Evolutionary conservation across 2,329 filamentous ascomycete species (phyloP).

Genomic region (Penicillium brevicompactum): DNA sequence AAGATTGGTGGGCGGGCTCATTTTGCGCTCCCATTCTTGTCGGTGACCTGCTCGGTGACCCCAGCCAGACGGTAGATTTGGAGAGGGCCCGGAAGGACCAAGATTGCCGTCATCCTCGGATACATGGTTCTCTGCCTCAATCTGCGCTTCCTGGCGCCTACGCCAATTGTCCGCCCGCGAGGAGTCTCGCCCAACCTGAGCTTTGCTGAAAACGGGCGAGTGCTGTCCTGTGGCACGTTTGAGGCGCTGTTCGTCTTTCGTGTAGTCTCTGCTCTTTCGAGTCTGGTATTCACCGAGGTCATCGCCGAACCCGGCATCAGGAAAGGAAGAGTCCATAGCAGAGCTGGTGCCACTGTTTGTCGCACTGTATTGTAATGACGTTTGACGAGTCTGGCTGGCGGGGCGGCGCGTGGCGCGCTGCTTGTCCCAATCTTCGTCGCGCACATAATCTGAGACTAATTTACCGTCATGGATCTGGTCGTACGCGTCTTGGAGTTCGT

Average conservation of each 20-base stretch:
- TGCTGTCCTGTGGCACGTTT: conserved; percentile 40
- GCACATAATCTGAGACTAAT: conserved; percentile 37
- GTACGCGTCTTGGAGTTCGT: conserved; percentile 43
- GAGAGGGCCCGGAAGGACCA: conserved; percentile 33
- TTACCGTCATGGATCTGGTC: conserved; percentile 42
- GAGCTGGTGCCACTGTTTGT: conserved; percentile 16
- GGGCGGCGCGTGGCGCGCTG: conserved; percentile 11
- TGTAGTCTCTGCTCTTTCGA: conserved; percentile 38
- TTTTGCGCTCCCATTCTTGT: conserved; percentile 39
- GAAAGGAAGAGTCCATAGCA: conserved; percentile 22
- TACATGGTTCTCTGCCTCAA: conserved; percentile 10
- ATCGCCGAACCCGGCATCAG: conserved; percentile 38
- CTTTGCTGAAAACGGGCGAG: conserved; percentile 45
- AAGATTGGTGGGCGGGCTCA: conserved; percentile 25
- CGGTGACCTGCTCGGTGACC: conserved; percentile 35
- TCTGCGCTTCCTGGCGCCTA: conserved; percentile 35
- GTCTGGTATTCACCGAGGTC: conserved; percentile 36
- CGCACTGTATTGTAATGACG: conserved; percentile 28
- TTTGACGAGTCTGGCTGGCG: conserved; percentile 23
- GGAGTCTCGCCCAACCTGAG: conserved; percentile 32
- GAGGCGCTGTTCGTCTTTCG: conserved; percentile 42
- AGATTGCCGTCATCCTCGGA: conserved; percentile 27
- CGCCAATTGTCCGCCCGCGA: conserved; percentile 42
- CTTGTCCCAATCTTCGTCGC: conserved; percentile 32
- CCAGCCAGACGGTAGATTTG: conserved; percentile 44